Conservation (phyloP, 108 stramenopile genomes). For the Schizochytrium sp. region DNA sequence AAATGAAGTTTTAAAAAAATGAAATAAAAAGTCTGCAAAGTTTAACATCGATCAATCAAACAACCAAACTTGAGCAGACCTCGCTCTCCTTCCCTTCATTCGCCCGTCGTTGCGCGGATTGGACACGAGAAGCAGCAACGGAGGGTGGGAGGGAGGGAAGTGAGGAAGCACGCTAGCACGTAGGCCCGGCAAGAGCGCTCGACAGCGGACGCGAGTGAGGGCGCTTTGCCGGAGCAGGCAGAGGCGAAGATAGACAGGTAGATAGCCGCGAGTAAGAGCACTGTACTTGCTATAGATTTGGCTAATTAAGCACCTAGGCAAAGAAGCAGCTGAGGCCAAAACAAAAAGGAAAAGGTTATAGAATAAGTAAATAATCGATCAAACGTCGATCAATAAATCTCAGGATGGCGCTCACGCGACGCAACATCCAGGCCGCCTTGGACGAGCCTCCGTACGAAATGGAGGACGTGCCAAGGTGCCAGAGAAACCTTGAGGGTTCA, state of each 20-base stretch:
- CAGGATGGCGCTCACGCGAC: background rate
- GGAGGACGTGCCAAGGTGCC: constrained; percentile 43
- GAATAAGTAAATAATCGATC: background rate
- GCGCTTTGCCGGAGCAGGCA: background rate
- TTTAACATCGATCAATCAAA: too few relatives aligned
- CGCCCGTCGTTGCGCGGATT: background rate
- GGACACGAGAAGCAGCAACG: background rate
- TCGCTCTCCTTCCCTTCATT: too few relatives aligned
- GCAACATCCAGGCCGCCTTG: background rate
- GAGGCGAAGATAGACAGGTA: background rate
- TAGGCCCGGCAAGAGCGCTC: background rate
- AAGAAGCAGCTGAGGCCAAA: background rate
- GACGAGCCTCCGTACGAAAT: background rate
- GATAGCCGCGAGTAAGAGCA: background rate
- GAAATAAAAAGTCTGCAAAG: too few relatives aligned
- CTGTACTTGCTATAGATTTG: background rate
- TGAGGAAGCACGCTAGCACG: background rate
- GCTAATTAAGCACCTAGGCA: background rate
- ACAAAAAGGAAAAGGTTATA: background rate
- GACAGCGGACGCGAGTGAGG: background rate
- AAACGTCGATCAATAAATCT: background rate
- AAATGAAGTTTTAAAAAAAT: too few relatives aligned
- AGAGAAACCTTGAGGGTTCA: background rate
- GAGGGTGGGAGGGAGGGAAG: background rate
- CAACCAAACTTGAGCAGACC: too few relatives aligned